Percentiles rank a stretch among this genome's conserved stretches.
These are phyloP conservation scores for Dothiorella sarmentorum DNA, from an alignment of 2,329 filamentous ascomycete species.

Conservation along the genomic window DNA sequence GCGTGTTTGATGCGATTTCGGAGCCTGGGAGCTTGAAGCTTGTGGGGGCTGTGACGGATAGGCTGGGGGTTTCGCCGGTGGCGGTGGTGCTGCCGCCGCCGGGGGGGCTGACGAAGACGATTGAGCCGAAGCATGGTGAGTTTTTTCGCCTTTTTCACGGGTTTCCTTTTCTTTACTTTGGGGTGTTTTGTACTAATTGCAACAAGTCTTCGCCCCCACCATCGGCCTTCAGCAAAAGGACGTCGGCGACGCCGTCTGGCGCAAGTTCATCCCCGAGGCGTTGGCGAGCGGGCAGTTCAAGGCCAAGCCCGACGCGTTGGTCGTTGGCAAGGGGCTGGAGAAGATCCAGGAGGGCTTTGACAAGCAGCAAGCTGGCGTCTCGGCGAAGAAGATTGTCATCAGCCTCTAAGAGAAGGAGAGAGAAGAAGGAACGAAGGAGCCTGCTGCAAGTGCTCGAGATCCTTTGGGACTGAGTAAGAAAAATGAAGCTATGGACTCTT, in stretches of 20 bases:
- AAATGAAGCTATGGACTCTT: not conserved
- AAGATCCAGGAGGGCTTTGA: slow-evolving; percentile 26
- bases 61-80: not conserved
- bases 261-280: slow-evolving; percentile 31
- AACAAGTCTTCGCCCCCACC: not conserved
- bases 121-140: not conserved
- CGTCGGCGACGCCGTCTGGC: slow-evolving; percentile 34
- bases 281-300: slow-evolving; percentile 31
- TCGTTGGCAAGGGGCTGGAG: slow-evolving; percentile 31
- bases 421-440: no score
- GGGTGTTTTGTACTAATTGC: not conserved
- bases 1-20: slow-evolving; percentile 38
- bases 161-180: no score
- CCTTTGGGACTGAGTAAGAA: no score
- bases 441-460: no score
- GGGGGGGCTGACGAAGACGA: slow-evolving; percentile 2
- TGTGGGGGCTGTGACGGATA: not conserved
- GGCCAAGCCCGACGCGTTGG: slow-evolving; percentile 29
- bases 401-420: no score
- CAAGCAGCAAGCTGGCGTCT: slow-evolving; percentile 32
- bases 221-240: slow-evolving; percentile 26
- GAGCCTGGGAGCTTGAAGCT: not conserved
- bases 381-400: slow-evolving; percentile 40
- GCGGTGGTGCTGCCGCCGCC: not conserved
- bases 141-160: no score